Base-by-base conservation (phyloP, 139 green algal genomes). In the Chlamydomonas applanata region DNA sequence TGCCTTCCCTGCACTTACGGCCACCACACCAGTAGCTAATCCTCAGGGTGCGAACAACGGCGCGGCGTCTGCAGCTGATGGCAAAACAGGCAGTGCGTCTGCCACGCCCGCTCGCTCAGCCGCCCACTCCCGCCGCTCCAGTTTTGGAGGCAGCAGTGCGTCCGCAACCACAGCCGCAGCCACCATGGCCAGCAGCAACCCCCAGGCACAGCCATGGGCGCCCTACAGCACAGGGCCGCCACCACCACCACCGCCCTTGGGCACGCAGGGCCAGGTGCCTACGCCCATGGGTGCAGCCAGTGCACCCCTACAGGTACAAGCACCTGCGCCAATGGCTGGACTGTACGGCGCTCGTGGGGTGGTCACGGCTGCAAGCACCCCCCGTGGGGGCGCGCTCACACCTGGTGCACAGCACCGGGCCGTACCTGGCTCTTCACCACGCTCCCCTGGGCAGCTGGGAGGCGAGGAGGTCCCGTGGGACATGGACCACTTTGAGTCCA, bases 401-500 rank as follows among this genome's bases (percentile, higher is more conserved):
- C 40, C 40, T 11, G 11, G 40, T 11, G 40, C 40, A 11, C 40
- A 49, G 40, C 40, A 49, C 40, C 40, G 40, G 11, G 40, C 40
- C 11, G 40, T 49, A 7, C 40, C 40, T 49, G 40, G 40, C 40
- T 49, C 40, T 11, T 49, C 40, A 7, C 40, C 40, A 49, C 40
- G 40, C 7, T 49, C 40, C 11, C 40, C 40, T 19, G 40, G 40
- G 40, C 40, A 66, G n/a, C 59, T 40, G 30, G 59, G 59, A 25
- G 59, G 59, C 3, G 59, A 66, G 24, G 59, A 66, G n/a, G 29
- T 34, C 59, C 22, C 59, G 2, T 72, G 65, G 65, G 65, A 72
- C 65, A 36, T 27, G 40, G 65, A 36, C 65, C 65, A 54, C 22
- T 53, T 73, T 36, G 67, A 73, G 67, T 73, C 67, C 45, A 57